These are phyloP conservation scores for Albizia julibrissin DNA, from an alignment of 306 rosid species.

Conservation along the genomic window DNA sequence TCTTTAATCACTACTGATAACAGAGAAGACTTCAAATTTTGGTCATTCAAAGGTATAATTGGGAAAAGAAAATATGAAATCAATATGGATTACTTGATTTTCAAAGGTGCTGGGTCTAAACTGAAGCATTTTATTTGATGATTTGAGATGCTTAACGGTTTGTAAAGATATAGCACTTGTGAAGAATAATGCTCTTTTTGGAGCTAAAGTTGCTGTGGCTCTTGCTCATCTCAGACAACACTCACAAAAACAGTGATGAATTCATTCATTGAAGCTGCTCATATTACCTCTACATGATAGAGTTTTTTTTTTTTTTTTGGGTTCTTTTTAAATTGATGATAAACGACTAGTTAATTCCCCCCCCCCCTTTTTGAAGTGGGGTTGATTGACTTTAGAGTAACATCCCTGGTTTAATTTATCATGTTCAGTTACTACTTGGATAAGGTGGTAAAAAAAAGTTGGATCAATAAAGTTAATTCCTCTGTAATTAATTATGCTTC, in stretches of 20 bases:
- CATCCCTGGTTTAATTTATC: background rate
- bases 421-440: background rate
- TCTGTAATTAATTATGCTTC: background rate
- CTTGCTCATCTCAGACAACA: conserved; percentile 56
- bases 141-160: conserved; percentile 44
- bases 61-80: background rate
- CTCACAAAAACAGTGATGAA: conserved; percentile 46
- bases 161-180: conserved; percentile 86
- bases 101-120: background rate
- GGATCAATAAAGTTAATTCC: background rate
- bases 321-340: background rate
- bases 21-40: background rate
- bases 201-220: conserved; percentile 74
- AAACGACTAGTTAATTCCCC: background rate
- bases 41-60: background rate
- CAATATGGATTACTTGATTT: conserved; percentile 7
- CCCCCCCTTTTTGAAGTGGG: background rate
- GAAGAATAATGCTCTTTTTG: conserved; percentile 87
- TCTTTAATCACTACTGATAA: background rate
- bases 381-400: background rate
- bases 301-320: no score
- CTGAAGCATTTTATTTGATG: conserved; percentile 21
- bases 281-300: conserved; percentile 3
- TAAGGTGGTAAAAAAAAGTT: background rate
- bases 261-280: background rate